phyloP scores from a whole-genome alignment of 1,139 yeast genomes.

The Candida sp. region DNA sequence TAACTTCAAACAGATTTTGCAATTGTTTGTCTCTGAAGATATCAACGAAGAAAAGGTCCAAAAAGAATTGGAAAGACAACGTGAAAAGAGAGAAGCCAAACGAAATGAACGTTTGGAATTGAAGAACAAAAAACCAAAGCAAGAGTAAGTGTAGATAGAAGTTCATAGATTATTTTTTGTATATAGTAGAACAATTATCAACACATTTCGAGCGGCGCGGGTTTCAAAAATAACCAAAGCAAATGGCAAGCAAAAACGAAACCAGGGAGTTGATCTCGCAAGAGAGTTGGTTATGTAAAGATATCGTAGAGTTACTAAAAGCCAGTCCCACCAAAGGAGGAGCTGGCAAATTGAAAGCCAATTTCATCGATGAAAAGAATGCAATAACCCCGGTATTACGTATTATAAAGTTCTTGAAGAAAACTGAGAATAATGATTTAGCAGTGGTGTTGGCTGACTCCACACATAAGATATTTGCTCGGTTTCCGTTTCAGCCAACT shows the following conservation, averaged over 20 bases:
- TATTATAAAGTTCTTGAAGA: constrained; percentile 19
- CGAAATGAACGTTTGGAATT: constrained; percentile 25
- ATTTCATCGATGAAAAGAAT: constrained; percentile 13
- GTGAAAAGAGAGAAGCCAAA: constrained; percentile 34
- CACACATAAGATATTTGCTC: constrained; percentile 25
- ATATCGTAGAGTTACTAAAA: constrained; percentile 7
- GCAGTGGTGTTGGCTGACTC: constrained; percentile 31
- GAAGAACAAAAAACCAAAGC: constrained; percentile 6
- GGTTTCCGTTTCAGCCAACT: constrained; percentile 25
- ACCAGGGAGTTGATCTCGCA: constrained; percentile 17
- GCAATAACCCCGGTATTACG: constrained; percentile 24
- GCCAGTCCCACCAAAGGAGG: constrained; percentile 6
- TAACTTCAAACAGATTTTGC: constrained; percentile 11
- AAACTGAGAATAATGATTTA: constrained; percentile 17
- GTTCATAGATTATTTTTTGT: not conserved
- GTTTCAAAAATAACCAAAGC: too few species aligned
- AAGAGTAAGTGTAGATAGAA: not conserved
- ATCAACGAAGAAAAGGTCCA: constrained; percentile 18
- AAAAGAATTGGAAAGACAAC: constrained; percentile 20
- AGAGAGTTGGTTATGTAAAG: constrained; percentile 19
- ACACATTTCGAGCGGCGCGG: not conserved
- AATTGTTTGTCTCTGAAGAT: constrained; percentile 13
- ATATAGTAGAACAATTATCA: not conserved
- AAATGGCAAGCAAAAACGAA: not conserved
- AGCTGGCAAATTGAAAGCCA: constrained; percentile 13